These are phyloP conservation scores for Trapa incisa DNA, from an alignment of 345 rosid genomes.

Conservation along the genomic window DNA sequence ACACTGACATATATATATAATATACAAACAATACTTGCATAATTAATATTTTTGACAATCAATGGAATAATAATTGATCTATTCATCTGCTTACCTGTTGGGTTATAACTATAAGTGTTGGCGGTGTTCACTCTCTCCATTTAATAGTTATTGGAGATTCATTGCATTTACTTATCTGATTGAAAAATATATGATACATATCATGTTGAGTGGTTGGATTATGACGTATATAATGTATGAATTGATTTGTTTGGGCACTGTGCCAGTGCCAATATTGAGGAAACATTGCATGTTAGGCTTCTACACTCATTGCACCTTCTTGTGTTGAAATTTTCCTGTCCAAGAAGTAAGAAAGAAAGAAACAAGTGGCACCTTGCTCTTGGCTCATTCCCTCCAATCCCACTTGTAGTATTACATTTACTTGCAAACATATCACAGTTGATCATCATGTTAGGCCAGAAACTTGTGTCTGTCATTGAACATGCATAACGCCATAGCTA, in stretches of 20 bases:
- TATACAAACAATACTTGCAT: not conserved
- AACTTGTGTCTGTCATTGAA: not conserved
- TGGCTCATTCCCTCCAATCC: not conserved
- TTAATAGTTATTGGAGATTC: not conserved
- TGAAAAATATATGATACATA: too few relatives aligned
- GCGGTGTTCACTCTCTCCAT: not conserved
- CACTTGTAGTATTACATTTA: not conserved
- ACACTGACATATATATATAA: not conserved
- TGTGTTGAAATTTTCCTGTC: not conserved
- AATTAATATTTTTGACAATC: not conserved
- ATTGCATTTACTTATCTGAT: not conserved
- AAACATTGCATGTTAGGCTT: constrained; percentile 1
- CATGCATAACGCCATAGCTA: not conserved
- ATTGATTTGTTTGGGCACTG: not conserved
- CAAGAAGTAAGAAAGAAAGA: not conserved
- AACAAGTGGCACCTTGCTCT: not conserved
- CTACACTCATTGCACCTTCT: not conserved
- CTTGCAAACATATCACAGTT: not conserved
- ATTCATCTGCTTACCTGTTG: not conserved
- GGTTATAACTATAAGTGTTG: not conserved
- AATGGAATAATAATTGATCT: not conserved
- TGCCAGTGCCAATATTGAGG: not conserved
- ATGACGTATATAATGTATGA: not conserved
- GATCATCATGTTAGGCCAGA: not conserved
- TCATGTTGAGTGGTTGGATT: too few relatives aligned